Evolutionary conservation across 306 rosid genomes (phyloP).

Genomic region (Astragalus membranaceus): DNA sequence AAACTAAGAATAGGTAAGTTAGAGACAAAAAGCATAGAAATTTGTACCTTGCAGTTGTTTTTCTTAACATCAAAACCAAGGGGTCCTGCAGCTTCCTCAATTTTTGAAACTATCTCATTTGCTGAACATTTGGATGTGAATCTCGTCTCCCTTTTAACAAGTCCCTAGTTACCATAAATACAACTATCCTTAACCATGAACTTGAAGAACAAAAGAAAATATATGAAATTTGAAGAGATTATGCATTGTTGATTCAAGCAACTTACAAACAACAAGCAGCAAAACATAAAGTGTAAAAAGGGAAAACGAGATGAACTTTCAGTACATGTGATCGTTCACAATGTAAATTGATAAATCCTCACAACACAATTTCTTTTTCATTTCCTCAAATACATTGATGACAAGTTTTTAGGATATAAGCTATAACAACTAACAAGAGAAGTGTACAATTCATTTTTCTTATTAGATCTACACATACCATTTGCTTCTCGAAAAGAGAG

Average conservation of each 20-base stretch:
- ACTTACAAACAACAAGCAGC: neutral
- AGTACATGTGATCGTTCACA: neutral
- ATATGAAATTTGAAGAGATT: neutral
- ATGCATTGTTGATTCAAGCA: neutral
- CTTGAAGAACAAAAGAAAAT: neutral
- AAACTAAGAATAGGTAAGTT: neutral
- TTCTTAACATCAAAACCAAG: constrained; percentile 90
- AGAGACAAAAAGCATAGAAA: neutral
- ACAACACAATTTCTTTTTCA: neutral
- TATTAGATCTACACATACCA: constrained; percentile 45
- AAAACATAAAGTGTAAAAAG: neutral
- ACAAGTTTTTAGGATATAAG: neutral
- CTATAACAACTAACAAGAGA: neutral
- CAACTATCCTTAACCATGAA: neutral
- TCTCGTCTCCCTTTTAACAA: constrained; percentile 76
- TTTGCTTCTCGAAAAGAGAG: constrained; percentile 82
- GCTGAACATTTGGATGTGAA: constrained; percentile 87
- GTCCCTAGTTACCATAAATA: constrained; percentile 51
- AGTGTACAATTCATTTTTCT: neutral
- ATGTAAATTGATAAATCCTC: neutral
- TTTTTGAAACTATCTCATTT: constrained; percentile 77
- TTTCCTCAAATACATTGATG: neutral
- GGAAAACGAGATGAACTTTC: neutral
- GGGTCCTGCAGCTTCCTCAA: constrained; percentile 72
- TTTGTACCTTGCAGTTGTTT: constrained; percentile 70